Evolutionary conservation across 108 stramenopile species (phyloP).

Genomic region (Cyclotella kingstonii): DNA sequence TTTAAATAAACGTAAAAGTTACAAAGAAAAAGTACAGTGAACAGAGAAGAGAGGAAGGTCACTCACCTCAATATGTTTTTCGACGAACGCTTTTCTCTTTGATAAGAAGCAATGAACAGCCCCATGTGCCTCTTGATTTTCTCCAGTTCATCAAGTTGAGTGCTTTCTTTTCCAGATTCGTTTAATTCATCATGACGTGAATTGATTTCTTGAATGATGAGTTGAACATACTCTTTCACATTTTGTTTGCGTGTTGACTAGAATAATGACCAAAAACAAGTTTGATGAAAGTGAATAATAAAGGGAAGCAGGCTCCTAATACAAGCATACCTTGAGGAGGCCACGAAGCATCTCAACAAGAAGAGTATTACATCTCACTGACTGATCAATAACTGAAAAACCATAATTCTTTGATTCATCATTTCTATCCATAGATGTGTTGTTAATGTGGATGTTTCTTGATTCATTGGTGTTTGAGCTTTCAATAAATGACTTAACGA

Average conservation of each 20-base stretch:
- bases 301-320: no score
- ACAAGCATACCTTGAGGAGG: conserved; percentile 29
- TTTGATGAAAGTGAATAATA: background rate
- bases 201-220: conserved; percentile 25
- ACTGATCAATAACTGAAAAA: conserved; percentile 63
- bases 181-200: conserved; percentile 20
- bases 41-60: background rate
- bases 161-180: conserved; percentile 17
- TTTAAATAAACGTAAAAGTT: background rate
- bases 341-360: conserved; percentile 67
- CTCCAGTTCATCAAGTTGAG: conserved; percentile 16
- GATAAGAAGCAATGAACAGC: conserved; percentile 24
- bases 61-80: conserved; percentile 58
- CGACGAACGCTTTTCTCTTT: conserved; percentile 15
- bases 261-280: background rate
- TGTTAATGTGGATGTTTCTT: no score
- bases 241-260: conserved; percentile 21
- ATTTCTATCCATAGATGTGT: background rate
- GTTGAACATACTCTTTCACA: conserved; percentile 10
- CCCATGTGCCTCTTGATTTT: conserved; percentile 22
- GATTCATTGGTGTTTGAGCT: conserved; percentile 2
- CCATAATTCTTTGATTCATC: conserved; percentile 28
- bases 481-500: conserved; percentile 42
- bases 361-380: conserved; percentile 50
- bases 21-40: background rate